These are phyloP conservation scores for Cordyceps farinosa DNA, from an alignment of 2,329 filamentous ascomycete species.

Conservation along the genomic window DNA sequence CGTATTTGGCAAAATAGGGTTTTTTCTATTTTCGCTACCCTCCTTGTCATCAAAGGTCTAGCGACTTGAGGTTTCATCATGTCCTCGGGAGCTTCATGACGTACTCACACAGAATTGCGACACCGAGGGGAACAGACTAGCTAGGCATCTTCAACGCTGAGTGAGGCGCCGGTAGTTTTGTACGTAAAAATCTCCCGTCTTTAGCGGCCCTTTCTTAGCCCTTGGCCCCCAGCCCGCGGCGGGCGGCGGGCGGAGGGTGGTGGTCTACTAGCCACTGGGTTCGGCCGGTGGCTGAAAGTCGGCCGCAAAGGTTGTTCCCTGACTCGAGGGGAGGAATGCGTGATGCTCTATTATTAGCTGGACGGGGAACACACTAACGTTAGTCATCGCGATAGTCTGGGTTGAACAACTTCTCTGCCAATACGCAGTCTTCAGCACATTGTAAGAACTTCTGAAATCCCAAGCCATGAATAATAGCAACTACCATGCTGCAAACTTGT, in stretches of 20 bases:
- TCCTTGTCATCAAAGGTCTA: background rate
- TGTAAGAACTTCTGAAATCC: too few relatives aligned
- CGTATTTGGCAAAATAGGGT: background rate
- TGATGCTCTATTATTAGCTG: constrained; percentile 5
- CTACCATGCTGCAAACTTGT: background rate
- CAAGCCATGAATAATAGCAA: background rate
- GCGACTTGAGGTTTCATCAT: background rate
- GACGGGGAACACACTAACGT: too few relatives aligned
- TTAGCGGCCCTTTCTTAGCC: background rate
- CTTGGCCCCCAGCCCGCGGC: too few relatives aligned
- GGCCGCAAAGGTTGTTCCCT: background rate
- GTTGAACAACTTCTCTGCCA: background rate
- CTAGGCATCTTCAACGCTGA: background rate
- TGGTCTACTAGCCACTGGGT: too few relatives aligned
- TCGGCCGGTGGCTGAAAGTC: background rate
- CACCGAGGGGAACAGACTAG: background rate
- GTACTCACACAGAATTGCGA: background rate
- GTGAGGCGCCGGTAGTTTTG: background rate
- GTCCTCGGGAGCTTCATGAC: background rate
- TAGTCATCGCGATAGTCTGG: background rate
- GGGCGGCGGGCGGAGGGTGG: too few relatives aligned
- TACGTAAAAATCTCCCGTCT: background rate
- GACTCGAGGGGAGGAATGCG: constrained; percentile 5
- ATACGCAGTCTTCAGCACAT: background rate
- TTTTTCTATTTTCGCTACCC: background rate